phyloP scores from a whole-genome alignment of 371 early-diverging fungal genomes.

The Zychaea mexicana region DNA sequence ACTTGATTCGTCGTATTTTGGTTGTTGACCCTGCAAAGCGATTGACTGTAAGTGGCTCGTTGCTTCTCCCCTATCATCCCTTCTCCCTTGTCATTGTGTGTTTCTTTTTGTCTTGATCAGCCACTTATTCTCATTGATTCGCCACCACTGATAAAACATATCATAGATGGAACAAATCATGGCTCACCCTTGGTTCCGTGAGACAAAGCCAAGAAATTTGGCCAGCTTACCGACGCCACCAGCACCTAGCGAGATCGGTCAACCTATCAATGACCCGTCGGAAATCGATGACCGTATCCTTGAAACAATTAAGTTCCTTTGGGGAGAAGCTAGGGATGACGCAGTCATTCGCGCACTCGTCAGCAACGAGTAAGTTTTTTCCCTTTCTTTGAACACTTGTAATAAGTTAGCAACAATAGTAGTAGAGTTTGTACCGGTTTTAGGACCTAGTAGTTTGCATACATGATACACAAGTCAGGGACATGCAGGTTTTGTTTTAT shows the following conservation, averaged over 20 bases:
- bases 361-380: conserved; percentile 46
- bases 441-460: neutral
- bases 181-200: conserved; percentile 41
- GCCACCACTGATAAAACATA: no score
- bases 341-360: conserved; percentile 39
- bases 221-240: conserved; percentile 29
- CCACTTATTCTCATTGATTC: neutral
- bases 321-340: conserved; percentile 41
- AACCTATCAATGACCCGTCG: conserved; percentile 25
- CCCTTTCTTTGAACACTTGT: no score
- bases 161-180: conserved; percentile 39
- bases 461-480: neutral
- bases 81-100: neutral
- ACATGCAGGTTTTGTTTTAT: neutral
- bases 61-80: neutral
- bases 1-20: conserved; percentile 54
- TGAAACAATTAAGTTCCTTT: conserved; percentile 41
- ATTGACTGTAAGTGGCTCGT: conserved; percentile 35
- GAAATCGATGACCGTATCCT: conserved; percentile 40
- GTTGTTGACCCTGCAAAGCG: conserved; percentile 47
- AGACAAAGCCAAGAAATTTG: conserved; percentile 23
- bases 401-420: no score
- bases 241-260: conserved; percentile 34
- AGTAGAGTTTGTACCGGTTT: no score
- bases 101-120: neutral